Conservation (phyloP, 2,329 filamentous ascomycete species). For the Penicillium sumatraense region DNA sequence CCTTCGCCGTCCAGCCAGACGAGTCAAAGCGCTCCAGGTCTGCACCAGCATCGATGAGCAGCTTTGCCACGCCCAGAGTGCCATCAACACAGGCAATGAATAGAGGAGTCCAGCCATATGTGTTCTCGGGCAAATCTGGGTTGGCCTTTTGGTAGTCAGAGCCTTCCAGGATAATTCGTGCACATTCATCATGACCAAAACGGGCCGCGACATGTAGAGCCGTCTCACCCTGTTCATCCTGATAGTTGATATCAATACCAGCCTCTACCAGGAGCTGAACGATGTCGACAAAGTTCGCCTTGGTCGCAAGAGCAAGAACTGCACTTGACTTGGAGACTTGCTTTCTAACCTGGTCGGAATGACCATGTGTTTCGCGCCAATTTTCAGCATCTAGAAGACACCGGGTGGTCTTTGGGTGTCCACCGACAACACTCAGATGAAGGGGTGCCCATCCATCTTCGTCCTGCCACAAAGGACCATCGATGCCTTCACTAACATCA, state of each 20-base stretch:
- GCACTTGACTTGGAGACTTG: conserved; percentile 80
- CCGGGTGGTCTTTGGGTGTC: conserved; percentile 84
- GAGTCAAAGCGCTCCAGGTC: conserved; percentile 76
- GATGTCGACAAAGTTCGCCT: conserved; percentile 82
- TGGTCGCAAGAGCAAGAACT: conserved; percentile 85
- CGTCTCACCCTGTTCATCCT: conserved; percentile 86
- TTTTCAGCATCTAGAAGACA: conserved; percentile 79
- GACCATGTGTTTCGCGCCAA: conserved; percentile 64
- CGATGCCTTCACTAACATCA: conserved; percentile 81
- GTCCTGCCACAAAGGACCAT: conserved; percentile 88
- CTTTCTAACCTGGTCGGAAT: conserved; percentile 63
- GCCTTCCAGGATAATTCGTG: conserved; percentile 73
- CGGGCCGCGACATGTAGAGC: conserved; percentile 90
- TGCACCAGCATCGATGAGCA: conserved; percentile 78
- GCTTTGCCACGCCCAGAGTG: conserved; percentile 72
- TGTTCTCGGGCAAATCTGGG: conserved; percentile 76
- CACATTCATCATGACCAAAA: conserved; percentile 82
- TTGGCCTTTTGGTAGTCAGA: conserved; percentile 73
- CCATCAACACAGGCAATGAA: conserved; percentile 93
- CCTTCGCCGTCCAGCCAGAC: conserved; percentile 91
- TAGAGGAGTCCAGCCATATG: conserved; percentile 93
- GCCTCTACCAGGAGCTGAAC: conserved; percentile 87
- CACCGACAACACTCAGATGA: conserved; percentile 89
- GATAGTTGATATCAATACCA: conserved; percentile 91
- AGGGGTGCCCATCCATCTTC: conserved; percentile 87